Conservation (phyloP, 2,329 filamentous ascomycete genomes). For the Pestalotiopsis sp. region DNA sequence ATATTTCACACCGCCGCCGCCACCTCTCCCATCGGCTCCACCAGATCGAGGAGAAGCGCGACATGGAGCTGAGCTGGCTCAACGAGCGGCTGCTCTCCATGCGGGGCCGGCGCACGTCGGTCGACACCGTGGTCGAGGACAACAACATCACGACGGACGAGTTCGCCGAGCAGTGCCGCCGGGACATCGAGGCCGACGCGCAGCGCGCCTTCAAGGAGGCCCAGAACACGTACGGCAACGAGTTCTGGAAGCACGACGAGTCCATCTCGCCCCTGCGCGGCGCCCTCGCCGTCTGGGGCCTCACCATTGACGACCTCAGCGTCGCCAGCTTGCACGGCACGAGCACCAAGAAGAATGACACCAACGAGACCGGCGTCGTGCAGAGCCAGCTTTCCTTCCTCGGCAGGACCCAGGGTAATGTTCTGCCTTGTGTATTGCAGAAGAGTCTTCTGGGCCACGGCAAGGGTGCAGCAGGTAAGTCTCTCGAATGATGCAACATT, state of each 20-base stretch:
- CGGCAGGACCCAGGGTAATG: slow-evolving; percentile 36
- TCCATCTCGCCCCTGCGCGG: slow-evolving; percentile 37
- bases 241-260: slow-evolving; percentile 29
- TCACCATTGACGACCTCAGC: slow-evolving; percentile 40
- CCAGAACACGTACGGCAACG: slow-evolving; percentile 29
- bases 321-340: slow-evolving; percentile 44
- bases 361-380: slow-evolving; percentile 39
- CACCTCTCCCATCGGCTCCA: slow-evolving; percentile 25
- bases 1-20: slow-evolving; percentile 29
- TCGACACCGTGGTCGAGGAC: not conserved
- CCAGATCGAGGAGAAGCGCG: slow-evolving; percentile 22
- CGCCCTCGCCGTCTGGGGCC: slow-evolving; percentile 37
- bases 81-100: slow-evolving; percentile 3
- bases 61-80: slow-evolving; percentile 16
- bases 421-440: slow-evolving; percentile 35
- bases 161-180: slow-evolving; percentile 8
- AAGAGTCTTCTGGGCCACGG: slow-evolving; percentile 41
- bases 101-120: not conserved
- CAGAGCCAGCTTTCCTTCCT: slow-evolving; percentile 38
- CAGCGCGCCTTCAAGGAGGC: slow-evolving; percentile 24
- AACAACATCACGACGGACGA: not conserved
- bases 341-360: slow-evolving; percentile 40
- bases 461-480: slow-evolving; percentile 39
- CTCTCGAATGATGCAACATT: not conserved
- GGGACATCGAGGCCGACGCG: slow-evolving; percentile 21